Evolutionary conservation across 106 monocot species (phyloP).

Genomic region (Acorus calamus): DNA sequence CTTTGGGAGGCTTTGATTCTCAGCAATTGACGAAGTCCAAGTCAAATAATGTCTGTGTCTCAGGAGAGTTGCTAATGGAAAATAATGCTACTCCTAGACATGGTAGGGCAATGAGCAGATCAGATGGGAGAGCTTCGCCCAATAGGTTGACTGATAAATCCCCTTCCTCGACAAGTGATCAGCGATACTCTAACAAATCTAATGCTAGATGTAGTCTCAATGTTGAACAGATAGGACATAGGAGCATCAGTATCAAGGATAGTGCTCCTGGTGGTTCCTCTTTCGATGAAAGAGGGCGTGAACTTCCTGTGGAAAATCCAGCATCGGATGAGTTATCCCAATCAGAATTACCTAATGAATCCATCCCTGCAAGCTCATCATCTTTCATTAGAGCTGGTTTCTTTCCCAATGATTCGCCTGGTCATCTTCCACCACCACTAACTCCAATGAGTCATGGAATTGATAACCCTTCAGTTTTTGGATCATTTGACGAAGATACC

Average conservation of each 20-base stretch:
- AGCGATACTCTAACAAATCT: conserved; percentile 15
- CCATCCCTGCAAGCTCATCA: conserved; percentile 23
- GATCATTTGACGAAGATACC: conserved; percentile 48
- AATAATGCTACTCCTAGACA: conserved; percentile 10
- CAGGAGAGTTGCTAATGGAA: conserved; percentile 24
- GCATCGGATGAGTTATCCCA: conserved; percentile 14
- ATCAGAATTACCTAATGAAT: conserved; percentile 14
- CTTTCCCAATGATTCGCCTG: conserved; percentile 23
- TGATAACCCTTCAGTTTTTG: conserved; percentile 30
- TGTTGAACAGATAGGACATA: conserved; percentile 23
- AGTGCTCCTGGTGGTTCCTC: no score
- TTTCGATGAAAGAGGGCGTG: conserved; percentile 6
- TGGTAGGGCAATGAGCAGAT: conserved; percentile 19
- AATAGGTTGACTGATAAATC: conserved; percentile 20
- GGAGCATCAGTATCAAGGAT: conserved; percentile 18
- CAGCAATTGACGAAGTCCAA: conserved; percentile 20
- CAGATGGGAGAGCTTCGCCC: conserved; percentile 22
- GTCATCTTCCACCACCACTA: conserved; percentile 21
- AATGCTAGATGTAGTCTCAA: conserved; percentile 11
- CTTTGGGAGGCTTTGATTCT: conserved; percentile 25
- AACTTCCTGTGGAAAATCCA: conserved; percentile 12
- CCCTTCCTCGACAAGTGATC: conserved; percentile 22
- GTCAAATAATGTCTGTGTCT: conserved; percentile 15
- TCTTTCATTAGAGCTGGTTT: conserved; percentile 21
- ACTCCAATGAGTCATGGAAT: conserved; percentile 24